Percentiles rank a stretch among this genome's conserved stretches.
Conservation (phyloP, 495 filamentous ascomycete genomes). For the Xylona heveae region DNA sequence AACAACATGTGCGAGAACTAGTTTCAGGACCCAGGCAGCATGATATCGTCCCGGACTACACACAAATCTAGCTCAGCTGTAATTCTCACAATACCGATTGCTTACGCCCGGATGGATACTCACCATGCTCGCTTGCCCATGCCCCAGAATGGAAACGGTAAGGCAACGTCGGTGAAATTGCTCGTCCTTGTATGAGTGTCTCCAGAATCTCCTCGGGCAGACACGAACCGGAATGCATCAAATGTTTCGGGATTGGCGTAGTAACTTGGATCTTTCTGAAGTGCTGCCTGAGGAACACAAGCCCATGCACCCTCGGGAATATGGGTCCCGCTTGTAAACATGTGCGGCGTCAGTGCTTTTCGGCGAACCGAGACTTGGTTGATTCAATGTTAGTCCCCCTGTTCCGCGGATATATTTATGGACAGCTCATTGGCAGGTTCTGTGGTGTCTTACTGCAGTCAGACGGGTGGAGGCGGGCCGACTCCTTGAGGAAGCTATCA, state of each 20-base stretch:
- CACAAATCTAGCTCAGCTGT: background rate
- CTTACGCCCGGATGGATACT: no score
- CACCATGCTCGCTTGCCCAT: conserved; percentile 11
- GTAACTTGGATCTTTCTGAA: conserved; percentile 6
- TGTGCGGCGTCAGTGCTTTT: conserved; percentile 9
- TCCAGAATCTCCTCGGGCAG: background rate
- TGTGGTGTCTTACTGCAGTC: conserved; percentile 7
- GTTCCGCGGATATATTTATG: conserved; percentile 7
- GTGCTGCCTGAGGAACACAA: conserved; percentile 8
- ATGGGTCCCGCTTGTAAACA: conserved; percentile 11
- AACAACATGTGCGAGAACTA: conserved; percentile 10
- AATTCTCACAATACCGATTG: no score
- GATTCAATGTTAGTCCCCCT: no score
- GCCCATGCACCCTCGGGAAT: conserved; percentile 12
- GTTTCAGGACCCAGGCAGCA: conserved; percentile 11
- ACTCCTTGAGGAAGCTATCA: conserved; percentile 20
- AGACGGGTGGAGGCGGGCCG: conserved; percentile 12
- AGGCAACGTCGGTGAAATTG: conserved; percentile 8
- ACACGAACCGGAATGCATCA: conserved; percentile 11
- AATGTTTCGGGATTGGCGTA: conserved; percentile 9
- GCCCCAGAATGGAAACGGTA: conserved; percentile 11
- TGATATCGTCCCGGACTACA: conserved; percentile 11
- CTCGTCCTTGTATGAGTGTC: conserved; percentile 7
- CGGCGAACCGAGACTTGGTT: no score
- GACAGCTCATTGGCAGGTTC: background rate